Percentiles rank a stretch among this genome's conserved stretches.
These are phyloP conservation scores for Colletotrichum ledebouriae DNA, from an alignment of 2,329 filamentous ascomycete species.

Conservation along the genomic window DNA sequence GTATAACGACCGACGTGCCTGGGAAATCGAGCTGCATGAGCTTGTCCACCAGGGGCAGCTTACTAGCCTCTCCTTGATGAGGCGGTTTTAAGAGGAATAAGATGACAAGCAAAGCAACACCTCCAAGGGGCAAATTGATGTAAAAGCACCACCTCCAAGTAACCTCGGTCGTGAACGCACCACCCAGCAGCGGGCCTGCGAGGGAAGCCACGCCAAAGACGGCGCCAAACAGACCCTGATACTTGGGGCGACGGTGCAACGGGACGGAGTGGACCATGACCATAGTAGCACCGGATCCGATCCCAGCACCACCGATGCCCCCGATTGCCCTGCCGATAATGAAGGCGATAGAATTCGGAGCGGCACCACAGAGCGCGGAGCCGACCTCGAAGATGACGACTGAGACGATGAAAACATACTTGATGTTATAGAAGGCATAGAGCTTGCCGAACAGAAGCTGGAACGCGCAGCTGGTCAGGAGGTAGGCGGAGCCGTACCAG, in stretches of 20 bases:
- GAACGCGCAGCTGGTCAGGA: constrained; percentile 49
- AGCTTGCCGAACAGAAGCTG: constrained; percentile 50
- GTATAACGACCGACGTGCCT: constrained; percentile 39
- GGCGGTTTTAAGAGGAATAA: constrained; percentile 43
- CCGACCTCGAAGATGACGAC: constrained; percentile 49
- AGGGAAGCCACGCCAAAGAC: constrained; percentile 57
- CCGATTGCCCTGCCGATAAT: constrained; percentile 56
- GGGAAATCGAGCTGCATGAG: constrained; percentile 48
- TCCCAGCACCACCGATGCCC: constrained; percentile 53
- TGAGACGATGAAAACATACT: constrained; percentile 46
- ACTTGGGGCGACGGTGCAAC: constrained; percentile 54
- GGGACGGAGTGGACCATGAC: constrained; percentile 51
- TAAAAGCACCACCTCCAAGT: constrained; percentile 56
- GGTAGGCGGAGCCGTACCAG: constrained; percentile 50
- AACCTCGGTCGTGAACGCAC: constrained; percentile 47
- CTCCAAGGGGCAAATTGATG: constrained; percentile 52
- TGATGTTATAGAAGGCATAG: constrained; percentile 48
- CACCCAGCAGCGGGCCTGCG: constrained; percentile 47
- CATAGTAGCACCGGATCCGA: constrained; percentile 53
- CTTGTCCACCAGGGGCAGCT: constrained; percentile 45
- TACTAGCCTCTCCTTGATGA: constrained; percentile 40
- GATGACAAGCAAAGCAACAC: constrained; percentile 48
- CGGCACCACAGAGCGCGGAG: constrained; percentile 51
- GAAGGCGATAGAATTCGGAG: constrained; percentile 50
- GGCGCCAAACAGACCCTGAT: constrained; percentile 51